phyloP scores from a whole-genome alignment of 768 basidiomycete genomes.

The Naganishia friedmannii region DNA sequence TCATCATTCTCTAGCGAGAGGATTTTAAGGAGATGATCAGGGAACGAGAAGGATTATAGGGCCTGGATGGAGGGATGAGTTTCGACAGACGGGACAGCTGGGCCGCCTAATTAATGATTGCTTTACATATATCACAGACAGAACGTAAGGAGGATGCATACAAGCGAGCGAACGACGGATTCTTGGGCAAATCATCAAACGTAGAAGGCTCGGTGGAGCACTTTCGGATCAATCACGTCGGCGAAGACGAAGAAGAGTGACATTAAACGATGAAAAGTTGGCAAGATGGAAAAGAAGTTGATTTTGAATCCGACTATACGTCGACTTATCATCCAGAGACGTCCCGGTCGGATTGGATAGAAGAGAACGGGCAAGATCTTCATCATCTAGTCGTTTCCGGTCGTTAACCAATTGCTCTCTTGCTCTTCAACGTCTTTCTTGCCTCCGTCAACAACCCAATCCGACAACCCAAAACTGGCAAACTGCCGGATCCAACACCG shows the following conservation, averaged over 20 bases:
- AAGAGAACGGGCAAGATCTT: constrained; percentile 13
- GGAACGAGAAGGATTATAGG: not conserved
- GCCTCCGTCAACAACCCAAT: not conserved
- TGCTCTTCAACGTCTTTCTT: not conserved
- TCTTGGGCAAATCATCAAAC: constrained; percentile 7
- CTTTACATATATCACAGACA: constrained; percentile 18
- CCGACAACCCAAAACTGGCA: constrained; percentile 2
- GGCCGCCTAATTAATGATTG: not conserved
- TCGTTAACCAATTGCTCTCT: not conserved
- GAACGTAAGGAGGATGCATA: constrained; percentile 14
- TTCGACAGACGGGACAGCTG: not conserved
- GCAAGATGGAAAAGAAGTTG: not conserved
- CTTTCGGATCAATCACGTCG: constrained; percentile 12
- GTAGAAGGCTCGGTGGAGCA: not conserved
- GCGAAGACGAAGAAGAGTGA: constrained; percentile 12
- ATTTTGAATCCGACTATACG: constrained; percentile 23
- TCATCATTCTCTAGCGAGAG: not conserved
- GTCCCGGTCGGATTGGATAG: constrained; percentile 9
- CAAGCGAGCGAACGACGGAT: not conserved
- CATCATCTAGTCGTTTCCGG: constrained; percentile 3
- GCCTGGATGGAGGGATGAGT: not conserved
- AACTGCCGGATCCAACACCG: not conserved
- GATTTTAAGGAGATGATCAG: not conserved
- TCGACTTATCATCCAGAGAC: not conserved
- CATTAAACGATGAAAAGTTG: constrained; percentile 3